Conservation (phyloP, 2,329 filamentous ascomycete genomes). For the Stemphylium vesicarium region DNA sequence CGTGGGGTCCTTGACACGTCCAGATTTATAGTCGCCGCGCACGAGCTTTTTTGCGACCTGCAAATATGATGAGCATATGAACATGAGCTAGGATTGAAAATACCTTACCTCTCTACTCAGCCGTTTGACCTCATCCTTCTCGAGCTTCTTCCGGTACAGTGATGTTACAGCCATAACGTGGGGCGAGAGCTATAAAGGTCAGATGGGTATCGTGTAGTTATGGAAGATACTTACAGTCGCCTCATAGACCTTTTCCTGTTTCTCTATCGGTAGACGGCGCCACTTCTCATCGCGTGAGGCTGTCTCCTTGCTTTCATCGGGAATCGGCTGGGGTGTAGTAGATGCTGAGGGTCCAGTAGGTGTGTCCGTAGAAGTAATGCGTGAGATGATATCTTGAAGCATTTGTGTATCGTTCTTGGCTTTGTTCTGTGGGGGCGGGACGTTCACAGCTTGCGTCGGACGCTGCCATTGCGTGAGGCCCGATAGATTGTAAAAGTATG, state of each 20-base stretch:
- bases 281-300: slow-evolving; percentile 67
- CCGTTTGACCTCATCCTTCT: slow-evolving; percentile 75
- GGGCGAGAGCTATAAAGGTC: slow-evolving; percentile 70
- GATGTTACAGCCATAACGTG: slow-evolving; percentile 85
- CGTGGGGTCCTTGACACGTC: slow-evolving; percentile 82
- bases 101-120: slow-evolving; percentile 65
- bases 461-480: slow-evolving; percentile 83
- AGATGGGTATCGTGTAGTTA: not conserved
- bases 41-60: slow-evolving; percentile 85
- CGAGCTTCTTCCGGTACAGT: slow-evolving; percentile 85
- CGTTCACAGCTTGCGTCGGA: slow-evolving; percentile 70
- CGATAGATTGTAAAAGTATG: slow-evolving; percentile 80
- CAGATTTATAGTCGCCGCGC: slow-evolving; percentile 87
- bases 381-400: slow-evolving; percentile 76
- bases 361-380: slow-evolving; percentile 74
- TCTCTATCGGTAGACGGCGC: slow-evolving; percentile 73
- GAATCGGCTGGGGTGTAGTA: slow-evolving; percentile 69
- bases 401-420: slow-evolving; percentile 74
- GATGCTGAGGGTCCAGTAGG: slow-evolving; percentile 61
- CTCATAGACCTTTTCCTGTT: slow-evolving; percentile 94
- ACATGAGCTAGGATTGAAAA: not conserved
- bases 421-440: slow-evolving; percentile 66
- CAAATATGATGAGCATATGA: slow-evolving; percentile 16
- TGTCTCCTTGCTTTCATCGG: slow-evolving; percentile 62
- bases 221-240: slow-evolving; percentile 72